phyloP scores from a whole-genome alignment of 1,139 yeast species.

The Hanseniaspora gamundiae region DNA sequence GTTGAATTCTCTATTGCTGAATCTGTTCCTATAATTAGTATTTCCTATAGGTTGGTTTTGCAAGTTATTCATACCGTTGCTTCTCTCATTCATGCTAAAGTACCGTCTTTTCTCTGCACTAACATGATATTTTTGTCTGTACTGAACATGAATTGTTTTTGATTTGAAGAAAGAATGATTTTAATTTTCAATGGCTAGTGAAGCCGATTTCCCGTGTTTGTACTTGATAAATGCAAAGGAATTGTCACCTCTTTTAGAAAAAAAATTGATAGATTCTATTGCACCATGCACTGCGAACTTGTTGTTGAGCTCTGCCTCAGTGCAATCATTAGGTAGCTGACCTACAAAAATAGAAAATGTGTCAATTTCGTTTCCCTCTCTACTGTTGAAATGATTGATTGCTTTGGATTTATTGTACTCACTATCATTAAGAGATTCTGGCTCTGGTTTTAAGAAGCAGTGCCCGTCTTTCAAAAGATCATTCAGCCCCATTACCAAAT shows the following conservation, averaged over 20 bases:
- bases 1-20: too few species aligned
- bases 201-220: slow-evolving; percentile 58
- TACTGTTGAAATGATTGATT: not conserved
- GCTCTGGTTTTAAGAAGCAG: not conserved
- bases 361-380: slow-evolving; percentile 35
- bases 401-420: not conserved
- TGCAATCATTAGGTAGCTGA: slow-evolving; percentile 44
- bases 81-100: not conserved
- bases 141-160: slow-evolving; percentile 75
- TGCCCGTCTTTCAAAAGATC: not conserved
- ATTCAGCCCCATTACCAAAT: not conserved
- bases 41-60: not conserved
- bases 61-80: too few species aligned
- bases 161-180: slow-evolving; percentile 65
- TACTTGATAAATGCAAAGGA: slow-evolving; percentile 66
- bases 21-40: too few species aligned
- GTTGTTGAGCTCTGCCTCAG: slow-evolving; percentile 41
- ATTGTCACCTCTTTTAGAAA: slow-evolving; percentile 36
- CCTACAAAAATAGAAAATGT: slow-evolving; percentile 67
- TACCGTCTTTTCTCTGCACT: slow-evolving; percentile 11
- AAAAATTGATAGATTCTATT: slow-evolving; percentile 38
- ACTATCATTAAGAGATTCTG: not conserved
- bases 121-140: slow-evolving; percentile 46
- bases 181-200: slow-evolving; percentile 70
- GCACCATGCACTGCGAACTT: slow-evolving; percentile 61